Base-by-base conservation (phyloP, 192 early-diverging fungal species). In the Linnemannia zychae region DNA sequence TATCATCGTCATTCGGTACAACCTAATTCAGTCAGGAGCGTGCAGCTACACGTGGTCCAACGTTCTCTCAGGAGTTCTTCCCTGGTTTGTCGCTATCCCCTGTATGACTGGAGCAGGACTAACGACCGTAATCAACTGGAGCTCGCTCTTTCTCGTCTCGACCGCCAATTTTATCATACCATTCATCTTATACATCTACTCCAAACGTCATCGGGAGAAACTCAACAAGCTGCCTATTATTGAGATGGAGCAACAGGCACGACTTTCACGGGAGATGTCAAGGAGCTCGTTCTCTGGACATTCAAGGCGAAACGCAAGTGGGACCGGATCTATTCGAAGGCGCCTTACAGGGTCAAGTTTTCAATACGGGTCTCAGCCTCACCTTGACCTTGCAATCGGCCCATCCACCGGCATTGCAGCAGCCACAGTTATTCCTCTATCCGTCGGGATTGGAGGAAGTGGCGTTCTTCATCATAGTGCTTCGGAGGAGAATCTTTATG, bases 131-230 rank as follows among this genome's bases (percentile, higher is more conserved):
- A 87, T 91, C n/a, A 94, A 93, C 67, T 95, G 92, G 92, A 90
- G 90, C 24, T 92, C 90, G 71, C 72, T 95, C 37, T 90, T 93
- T 60, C 91, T 94, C 53, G 87, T 88, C 85, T 95, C 92, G 38
- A 86, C 86, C n/a, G 91, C 91, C 67, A 94, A 94, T 79, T 94
- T 93, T 75, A 89, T 93, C 40, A 86, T 93, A 3, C 94, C 94
- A 3, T 93, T 94, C 75, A 80, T 93, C 22, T 82, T 95, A 20
- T 95, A 89, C 73, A 88, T 94, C 49, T 91, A 91, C 48, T 89
- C 93, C 7, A 82, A 87, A 44, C 74, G 67, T 24, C 77, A 83
- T 49, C 69, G 65, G 33, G 88, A 82, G 38, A 69, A 67, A 6
- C 75, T 89, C 68, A 71, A 71, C 75, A 44, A 74, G 34, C 20